phyloP scores from a whole-genome alignment of 495 filamentous ascomycete genomes.

The Penicillium dipodomyicola region DNA sequence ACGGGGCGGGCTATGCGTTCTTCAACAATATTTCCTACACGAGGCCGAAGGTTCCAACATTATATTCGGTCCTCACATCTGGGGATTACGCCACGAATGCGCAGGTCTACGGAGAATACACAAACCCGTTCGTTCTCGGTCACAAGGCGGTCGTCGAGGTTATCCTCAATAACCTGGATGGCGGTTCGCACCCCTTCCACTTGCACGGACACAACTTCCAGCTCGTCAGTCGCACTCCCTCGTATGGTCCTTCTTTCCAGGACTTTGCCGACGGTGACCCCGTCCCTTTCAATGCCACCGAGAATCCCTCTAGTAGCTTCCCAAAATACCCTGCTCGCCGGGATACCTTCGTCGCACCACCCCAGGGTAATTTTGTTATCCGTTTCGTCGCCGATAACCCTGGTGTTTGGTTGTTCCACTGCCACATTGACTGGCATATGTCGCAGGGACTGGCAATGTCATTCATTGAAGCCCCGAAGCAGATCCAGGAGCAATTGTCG shows the following conservation, averaged over 20 bases:
- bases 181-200: slow-evolving; percentile 80
- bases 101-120: slow-evolving; percentile 68
- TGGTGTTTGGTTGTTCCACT: slow-evolving; percentile 60
- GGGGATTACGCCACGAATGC: slow-evolving; percentile 61
- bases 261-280: slow-evolving; percentile 36
- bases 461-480: slow-evolving; percentile 57
- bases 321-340: slow-evolving; percentile 49
- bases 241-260: slow-evolving; percentile 41
- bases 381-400: slow-evolving; percentile 67
- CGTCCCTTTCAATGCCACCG: slow-evolving; percentile 39
- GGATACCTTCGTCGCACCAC: slow-evolving; percentile 56
- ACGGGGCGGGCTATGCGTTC: slow-evolving; percentile 56
- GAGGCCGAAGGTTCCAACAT: slow-evolving; percentile 69
- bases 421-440: slow-evolving; percentile 69
- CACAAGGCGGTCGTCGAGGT: slow-evolving; percentile 71
- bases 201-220: slow-evolving; percentile 87
- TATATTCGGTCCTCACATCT: slow-evolving; percentile 71
- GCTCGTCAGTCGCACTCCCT: slow-evolving; percentile 51
- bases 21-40: slow-evolving; percentile 80
- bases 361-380: slow-evolving; percentile 47
- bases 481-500: slow-evolving; percentile 56
- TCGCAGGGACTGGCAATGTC: slow-evolving; percentile 41
- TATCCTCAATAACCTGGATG: slow-evolving; percentile 74
- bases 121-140: slow-evolving; percentile 63
- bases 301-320: slow-evolving; percentile 29